These are phyloP conservation scores for Maudiozyma saulgeensis DNA, from an alignment of 805 yeast species.

Conservation along the genomic window DNA sequence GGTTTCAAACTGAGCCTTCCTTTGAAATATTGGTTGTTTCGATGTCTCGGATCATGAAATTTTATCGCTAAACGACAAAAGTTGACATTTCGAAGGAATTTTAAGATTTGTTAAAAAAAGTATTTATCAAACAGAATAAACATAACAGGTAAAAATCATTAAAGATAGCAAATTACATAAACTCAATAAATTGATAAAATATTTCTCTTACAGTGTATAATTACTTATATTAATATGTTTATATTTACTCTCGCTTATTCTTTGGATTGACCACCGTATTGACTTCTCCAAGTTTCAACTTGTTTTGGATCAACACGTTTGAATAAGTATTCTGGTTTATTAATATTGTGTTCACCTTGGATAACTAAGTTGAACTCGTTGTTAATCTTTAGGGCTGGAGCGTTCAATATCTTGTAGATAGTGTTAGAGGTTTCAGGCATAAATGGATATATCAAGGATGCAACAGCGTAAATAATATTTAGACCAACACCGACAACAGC, in stretches of 20 bases:
- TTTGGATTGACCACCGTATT: slow-evolving; percentile 65
- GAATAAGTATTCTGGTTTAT: slow-evolving; percentile 85
- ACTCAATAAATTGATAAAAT: too few species aligned
- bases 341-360: slow-evolving; percentile 73
- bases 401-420: slow-evolving; percentile 71
- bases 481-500: slow-evolving; percentile 88
- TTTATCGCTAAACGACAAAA: not conserved
- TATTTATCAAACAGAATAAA: too few species aligned
- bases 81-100: too few species aligned
- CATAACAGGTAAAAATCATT: too few species aligned
- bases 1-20: not conserved
- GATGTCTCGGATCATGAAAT: too few species aligned
- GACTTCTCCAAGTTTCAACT: slow-evolving; percentile 74
- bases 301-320: slow-evolving; percentile 82
- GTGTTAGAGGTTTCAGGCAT: slow-evolving; percentile 74
- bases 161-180: too few species aligned
- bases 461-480: slow-evolving; percentile 74
- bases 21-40: not conserved
- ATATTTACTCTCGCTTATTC: not conserved
- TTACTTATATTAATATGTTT: not conserved
- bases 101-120: too few species aligned
- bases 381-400: slow-evolving; percentile 67
- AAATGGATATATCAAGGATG: slow-evolving; percentile 73
- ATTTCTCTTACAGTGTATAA: too few species aligned
- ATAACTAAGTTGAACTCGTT: slow-evolving; percentile 62